Evolutionary conservation across 108 stramenopile genomes (phyloP).

Genomic region (Nitzschia putrida): DNA sequence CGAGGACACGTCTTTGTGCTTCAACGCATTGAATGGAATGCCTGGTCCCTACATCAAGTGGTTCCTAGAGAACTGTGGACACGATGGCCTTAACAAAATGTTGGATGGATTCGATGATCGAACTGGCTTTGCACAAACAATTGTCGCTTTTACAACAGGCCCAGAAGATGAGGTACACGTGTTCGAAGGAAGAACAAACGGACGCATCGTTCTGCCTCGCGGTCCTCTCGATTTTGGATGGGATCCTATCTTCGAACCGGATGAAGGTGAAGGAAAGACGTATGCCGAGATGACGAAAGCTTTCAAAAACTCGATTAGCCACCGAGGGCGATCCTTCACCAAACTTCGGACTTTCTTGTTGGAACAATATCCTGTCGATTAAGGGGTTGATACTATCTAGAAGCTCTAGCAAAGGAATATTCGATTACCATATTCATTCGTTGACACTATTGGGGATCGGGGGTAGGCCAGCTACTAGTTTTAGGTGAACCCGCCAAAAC

Average conservation of each 20-base stretch:
- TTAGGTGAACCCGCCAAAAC: too few species aligned
- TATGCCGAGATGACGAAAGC: slow-evolving; percentile 96
- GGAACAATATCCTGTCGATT: neutral
- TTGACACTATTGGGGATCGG: too few species aligned
- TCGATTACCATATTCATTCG: too few species aligned
- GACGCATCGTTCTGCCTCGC: slow-evolving; percentile 87
- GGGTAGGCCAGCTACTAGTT: too few species aligned
- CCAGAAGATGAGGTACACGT: slow-evolving; percentile 83
- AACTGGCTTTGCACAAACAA: slow-evolving; percentile 93
- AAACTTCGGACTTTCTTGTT: slow-evolving; percentile 58
- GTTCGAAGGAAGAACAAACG: slow-evolving; percentile 89
- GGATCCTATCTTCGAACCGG: slow-evolving; percentile 87
- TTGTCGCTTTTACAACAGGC: slow-evolving; percentile 89
- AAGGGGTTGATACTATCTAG: too few species aligned
- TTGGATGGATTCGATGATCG: slow-evolving; percentile 90
- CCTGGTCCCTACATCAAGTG: slow-evolving; percentile 99
- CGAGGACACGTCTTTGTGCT: slow-evolving; percentile 97
- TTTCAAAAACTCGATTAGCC: slow-evolving; percentile 93
- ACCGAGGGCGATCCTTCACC: slow-evolving; percentile 82
- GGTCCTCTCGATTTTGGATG: slow-evolving; percentile 94
- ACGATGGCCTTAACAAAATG: slow-evolving; percentile 89
- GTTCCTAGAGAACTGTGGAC: slow-evolving; percentile 94
- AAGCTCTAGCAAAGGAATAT: too few species aligned
- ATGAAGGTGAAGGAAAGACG: slow-evolving; percentile 75
- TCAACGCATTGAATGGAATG: slow-evolving; percentile 91